A percentile compares a stretch with the other conserved stretches of the same genome.
These are phyloP conservation scores for Arbutus unedo DNA, from an alignment of 148 eudicot species.

Conservation along the genomic window DNA sequence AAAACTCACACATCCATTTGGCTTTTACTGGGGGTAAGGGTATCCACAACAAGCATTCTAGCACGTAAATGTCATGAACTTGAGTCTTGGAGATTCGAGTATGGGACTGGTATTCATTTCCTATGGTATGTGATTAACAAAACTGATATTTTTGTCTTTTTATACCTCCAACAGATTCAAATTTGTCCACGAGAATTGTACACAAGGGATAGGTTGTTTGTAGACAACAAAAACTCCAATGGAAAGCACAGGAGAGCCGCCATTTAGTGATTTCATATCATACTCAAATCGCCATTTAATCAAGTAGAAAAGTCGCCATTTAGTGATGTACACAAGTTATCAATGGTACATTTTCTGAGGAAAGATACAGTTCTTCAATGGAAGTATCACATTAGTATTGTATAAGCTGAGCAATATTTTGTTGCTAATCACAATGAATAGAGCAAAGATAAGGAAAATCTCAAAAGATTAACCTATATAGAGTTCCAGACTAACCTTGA, in stretches of 20 bases:
- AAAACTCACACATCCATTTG: background rate
- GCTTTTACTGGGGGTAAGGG: background rate
- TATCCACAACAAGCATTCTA: background rate
- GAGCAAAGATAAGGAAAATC: background rate
- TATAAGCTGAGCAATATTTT: background rate
- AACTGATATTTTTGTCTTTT: background rate
- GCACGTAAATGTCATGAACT: background rate
- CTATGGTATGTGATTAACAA: background rate
- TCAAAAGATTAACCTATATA: background rate
- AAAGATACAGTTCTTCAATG: background rate
- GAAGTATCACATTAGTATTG: background rate
- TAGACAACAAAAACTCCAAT: background rate
- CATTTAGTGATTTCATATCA: no score
- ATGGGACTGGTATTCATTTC: background rate
- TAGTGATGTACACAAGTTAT: background rate
- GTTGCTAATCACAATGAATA: background rate
- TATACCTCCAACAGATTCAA: background rate
- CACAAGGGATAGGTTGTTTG: background rate
- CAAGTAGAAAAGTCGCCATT: background rate
- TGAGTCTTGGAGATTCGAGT: background rate
- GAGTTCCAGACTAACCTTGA: slow-evolving; percentile 19
- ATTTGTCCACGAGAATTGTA: background rate
- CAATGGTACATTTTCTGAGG: background rate
- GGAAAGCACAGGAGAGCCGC: no score
- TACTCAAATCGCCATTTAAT: background rate